Evolutionary conservation across 768 basidiomycete species (phyloP), one percentile per base, ranked within the genome.

Genomic region (Xerocomellus chrysenteron): DNA sequence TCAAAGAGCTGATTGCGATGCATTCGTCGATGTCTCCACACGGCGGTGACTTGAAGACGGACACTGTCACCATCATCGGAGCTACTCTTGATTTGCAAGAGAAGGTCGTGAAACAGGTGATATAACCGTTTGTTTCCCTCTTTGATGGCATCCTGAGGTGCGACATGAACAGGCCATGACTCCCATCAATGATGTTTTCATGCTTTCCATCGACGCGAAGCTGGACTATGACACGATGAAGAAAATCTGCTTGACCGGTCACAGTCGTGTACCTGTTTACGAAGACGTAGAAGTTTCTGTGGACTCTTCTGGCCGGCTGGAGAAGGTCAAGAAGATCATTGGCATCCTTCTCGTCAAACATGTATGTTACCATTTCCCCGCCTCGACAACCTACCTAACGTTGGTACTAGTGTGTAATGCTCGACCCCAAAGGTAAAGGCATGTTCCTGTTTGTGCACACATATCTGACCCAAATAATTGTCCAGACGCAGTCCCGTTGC

Each of bases 1-100:
- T 96, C 30, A 93, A 94, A 65, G 93, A 95, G 67, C 75, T 96
- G 28, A 94, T 96, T 55, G 91, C 92, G 2, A 84, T 95, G 83
- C 94, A 96, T 60, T 86, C 85, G 2, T 83, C 81, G 0, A 79
- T 80, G 33, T 86, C 82, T 6, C 77, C 86, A 0, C 87, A 86
- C 55, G 92, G 92, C 13, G 94, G 94, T 12, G 94, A 96, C 68
- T 76, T 95, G 43, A 88, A 91, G 65, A 82, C 75, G 1, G 93
- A 95, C 66, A 95, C 93, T 0, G 90, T 94, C 49, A 86, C 86
- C 2, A 94, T 95, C 69, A 93, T 94, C 39, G 92, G 92, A 17
- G 90, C 90, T 1, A 92, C 92, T 0, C 82, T 96, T 24, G 93
- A 94, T 67, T 72, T 96, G 14, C 93, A 95, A 67, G 90, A 90